Base-by-base conservation (phyloP, 2,329 filamentous ascomycete genomes). In the Diaporthe citriasiana region DNA sequence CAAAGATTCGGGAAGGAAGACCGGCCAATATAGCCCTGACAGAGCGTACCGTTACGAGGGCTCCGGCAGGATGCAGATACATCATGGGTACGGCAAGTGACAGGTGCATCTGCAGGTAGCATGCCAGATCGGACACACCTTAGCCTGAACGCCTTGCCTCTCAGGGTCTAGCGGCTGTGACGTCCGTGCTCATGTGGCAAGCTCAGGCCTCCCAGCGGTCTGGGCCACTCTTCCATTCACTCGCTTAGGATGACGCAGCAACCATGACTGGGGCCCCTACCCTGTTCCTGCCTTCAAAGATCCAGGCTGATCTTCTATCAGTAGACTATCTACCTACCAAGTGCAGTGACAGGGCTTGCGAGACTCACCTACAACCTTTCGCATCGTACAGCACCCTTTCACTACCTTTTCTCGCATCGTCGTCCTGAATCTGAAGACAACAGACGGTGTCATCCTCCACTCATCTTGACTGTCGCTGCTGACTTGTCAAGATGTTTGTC, bases 401-500 rank as follows among this genome's bases (percentile, higher is more conserved):
- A n/a, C 57, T 17, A 27, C 38, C n/a, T 45, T 27, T 27, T 27
- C 25, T 51, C n/a, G 22, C 50, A 63, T 63, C 50, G 47, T 27
- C 22, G 38, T 27, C 57, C 45, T 33, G 50, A 15, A 35, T 12
- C 47, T 40, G 59, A 50, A 53, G 33, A 55, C 13, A 63, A n/a
- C 53, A 27, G n/a, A 40, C 33, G 47, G 45, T 22, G 40, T 25
- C 22, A 33, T 27, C 63, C 12, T 13, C 27, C 38, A 12, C 9
- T 15, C 69, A 25, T 71, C 60, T 47, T 72, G 70, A 66, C 55
- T 50, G 38, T 45, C 33, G 71, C 71, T 70, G 71, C 71, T 70
- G 71, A 68, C 19, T 47, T 35, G 45, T 25, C 77, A 81, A 77
- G 38, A 85, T 85, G 84, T 85, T 85, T 77, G 82, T 84, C 74